A percentile compares a stretch with the other conserved stretches of the same genome.
These are phyloP conservation scores for Pseudocercospora pini-densiflorae DNA, from an alignment of 2,329 filamentous ascomycete species.

Conservation along the genomic window DNA sequence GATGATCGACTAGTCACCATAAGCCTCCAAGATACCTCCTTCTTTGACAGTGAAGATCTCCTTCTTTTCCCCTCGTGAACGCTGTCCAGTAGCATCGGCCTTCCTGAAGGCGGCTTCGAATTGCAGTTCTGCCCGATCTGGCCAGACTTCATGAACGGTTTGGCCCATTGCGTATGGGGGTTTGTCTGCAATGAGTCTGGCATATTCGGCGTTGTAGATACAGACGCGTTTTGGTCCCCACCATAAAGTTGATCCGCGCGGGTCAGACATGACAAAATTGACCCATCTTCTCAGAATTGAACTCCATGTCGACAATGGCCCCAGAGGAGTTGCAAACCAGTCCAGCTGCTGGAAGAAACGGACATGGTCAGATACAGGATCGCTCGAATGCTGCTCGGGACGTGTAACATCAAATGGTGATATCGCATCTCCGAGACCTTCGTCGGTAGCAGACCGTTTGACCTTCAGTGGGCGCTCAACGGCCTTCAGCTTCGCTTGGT, in stretches of 20 bases:
- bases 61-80: conserved; percentile 14
- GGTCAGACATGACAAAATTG: conserved; percentile 28
- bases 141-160: conserved; percentile 13
- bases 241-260: conserved; percentile 23
- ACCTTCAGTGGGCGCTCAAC: neutral
- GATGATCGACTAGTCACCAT: conserved; percentile 24
- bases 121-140: conserved; percentile 6
- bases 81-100: conserved; percentile 24
- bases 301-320: conserved; percentile 25
- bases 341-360: conserved; percentile 22
- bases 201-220: conserved; percentile 45
- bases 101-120: conserved; percentile 17
- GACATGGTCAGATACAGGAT: conserved; percentile 23
- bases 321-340: conserved; percentile 25
- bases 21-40: conserved; percentile 26
- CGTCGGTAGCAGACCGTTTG: neutral
- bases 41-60: conserved; percentile 18
- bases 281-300: conserved; percentile 22
- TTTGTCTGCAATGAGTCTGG: conserved; percentile 37
- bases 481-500: neutral
- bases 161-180: conserved; percentile 32
- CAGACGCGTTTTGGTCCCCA: conserved; percentile 39
- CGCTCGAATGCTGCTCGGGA: neutral
- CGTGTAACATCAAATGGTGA: neutral
- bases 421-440: neutral